A percentile compares a stretch with the other conserved stretches of the same genome.
These are phyloP conservation scores for Verticillium klebahnii DNA, from an alignment of 2,329 filamentous ascomycete species.

Conservation along the genomic window DNA sequence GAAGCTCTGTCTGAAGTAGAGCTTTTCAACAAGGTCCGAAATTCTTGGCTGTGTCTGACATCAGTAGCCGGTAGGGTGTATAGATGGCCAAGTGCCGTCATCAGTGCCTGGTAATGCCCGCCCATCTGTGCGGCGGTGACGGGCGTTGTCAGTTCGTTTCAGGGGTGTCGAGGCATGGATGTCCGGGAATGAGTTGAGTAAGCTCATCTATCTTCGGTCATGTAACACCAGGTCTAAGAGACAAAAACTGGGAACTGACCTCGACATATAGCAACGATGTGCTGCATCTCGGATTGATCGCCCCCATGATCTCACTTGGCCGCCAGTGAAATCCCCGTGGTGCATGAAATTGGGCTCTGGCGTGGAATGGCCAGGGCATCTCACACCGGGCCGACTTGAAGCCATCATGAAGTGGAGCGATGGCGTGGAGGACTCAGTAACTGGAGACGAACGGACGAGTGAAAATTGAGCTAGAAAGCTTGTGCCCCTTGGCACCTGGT, in stretches of 20 bases:
- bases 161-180: not conserved
- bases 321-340: not conserved
- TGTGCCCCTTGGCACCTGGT: not conserved
- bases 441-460: not conserved
- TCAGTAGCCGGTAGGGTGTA: not conserved
- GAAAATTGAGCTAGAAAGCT: not conserved
- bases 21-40: not conserved
- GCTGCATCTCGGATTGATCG: not conserved
- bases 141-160: slow-evolving; percentile 1
- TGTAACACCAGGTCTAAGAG: not conserved
- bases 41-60: not conserved
- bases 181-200: not conserved
- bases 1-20: not conserved
- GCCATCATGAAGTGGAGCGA: not conserved
- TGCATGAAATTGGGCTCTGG: not conserved
- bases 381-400: not conserved
- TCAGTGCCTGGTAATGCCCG: not conserved
- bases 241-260: not conserved
- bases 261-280: not conserved
- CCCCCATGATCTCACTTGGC: not conserved
- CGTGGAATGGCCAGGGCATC: not conserved
- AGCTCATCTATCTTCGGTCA: not conserved
- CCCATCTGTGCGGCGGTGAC: not conserved
- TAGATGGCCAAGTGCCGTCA: not conserved
- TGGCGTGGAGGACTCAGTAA: not conserved